A percentile compares a stretch with the other conserved stretches of the same genome.
Evolutionary conservation across 2,329 filamentous ascomycete species (phyloP).

Genomic region (Cercospora zeina): DNA sequence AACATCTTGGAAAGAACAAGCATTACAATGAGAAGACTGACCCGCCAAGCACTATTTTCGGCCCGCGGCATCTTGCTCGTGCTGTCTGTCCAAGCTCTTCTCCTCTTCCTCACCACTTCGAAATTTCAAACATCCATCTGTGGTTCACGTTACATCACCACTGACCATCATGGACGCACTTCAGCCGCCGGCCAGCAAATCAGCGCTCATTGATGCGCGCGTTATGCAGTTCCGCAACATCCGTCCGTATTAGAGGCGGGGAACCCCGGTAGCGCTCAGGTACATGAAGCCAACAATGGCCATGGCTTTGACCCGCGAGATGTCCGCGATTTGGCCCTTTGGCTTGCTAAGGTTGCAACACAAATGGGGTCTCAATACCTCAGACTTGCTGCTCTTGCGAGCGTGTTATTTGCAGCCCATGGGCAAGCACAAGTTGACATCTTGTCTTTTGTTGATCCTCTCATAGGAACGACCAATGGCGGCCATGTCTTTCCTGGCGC

Average conservation of each 20-base stretch:
- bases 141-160: constrained; percentile 3
- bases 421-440: constrained; percentile 21
- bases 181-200: constrained; percentile 4
- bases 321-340: not conserved
- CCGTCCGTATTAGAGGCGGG: constrained; percentile 1
- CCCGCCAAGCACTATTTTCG: not conserved
- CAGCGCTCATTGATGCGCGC: not conserved
- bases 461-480: constrained; percentile 49
- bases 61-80: not conserved
- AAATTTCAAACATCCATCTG: constrained; percentile 1
- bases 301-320: not conserved
- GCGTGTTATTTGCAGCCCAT: not conserved
- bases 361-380: not conserved
- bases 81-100: constrained; percentile 1
- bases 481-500: constrained; percentile 52
- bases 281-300: not conserved
- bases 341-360: not conserved
- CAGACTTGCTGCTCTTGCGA: not conserved
- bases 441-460: constrained; percentile 42
- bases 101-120: constrained; percentile 1
- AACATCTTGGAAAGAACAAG: not conserved
- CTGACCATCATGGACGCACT: constrained; percentile 4
- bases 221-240: not conserved
- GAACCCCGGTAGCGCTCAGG: not conserved
- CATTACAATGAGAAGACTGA: not conserved